Percentiles rank a stretch among this genome's conserved stretches.
Conservation (phyloP, 176 grass and related monocot species). For the Guadua angustifolia region DNA sequence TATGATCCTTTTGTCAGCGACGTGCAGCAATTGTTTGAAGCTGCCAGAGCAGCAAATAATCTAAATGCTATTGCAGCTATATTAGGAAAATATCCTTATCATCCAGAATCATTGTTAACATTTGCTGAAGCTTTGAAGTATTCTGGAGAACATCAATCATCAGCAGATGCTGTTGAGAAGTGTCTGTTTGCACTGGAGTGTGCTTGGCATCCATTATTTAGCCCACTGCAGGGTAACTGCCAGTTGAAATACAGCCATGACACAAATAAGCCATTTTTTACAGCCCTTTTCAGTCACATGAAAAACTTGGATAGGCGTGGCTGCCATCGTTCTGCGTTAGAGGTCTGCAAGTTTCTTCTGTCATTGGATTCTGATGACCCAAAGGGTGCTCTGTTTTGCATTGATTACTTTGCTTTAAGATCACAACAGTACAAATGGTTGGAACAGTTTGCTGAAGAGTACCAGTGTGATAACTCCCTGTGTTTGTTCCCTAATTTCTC, state of each 20-base stretch:
- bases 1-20: constrained; percentile 66
- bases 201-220: constrained; percentile 85
- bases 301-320: constrained; percentile 89
- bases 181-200: constrained; percentile 90
- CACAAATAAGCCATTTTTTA: constrained; percentile 86
- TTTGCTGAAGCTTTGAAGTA: constrained; percentile 98
- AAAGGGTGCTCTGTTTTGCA: constrained; percentile 89
- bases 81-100: constrained; percentile 77
- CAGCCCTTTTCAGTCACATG: constrained; percentile 93
- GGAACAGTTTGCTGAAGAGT: constrained; percentile 85
- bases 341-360: constrained; percentile 92
- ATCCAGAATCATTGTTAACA: constrained; percentile 84
- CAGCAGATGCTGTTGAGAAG: constrained; percentile 81
- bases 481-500: constrained; percentile 95
- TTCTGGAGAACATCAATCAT: constrained; percentile 94
- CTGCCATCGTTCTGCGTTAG: constrained; percentile 92
- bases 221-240: constrained; percentile 64
- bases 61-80: constrained; percentile 83
- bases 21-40: constrained; percentile 87
- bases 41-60: constrained; percentile 87
- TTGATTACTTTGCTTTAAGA: constrained; percentile 96
- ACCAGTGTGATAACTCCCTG: constrained; percentile 78
- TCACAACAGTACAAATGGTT: constrained; percentile 92
- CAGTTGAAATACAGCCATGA: constrained; percentile 86
- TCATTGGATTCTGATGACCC: constrained; percentile 95